Evolutionary conservation across 2,329 filamentous ascomycete species (phyloP).

Genomic region (Cladosporium halotolerans): DNA sequence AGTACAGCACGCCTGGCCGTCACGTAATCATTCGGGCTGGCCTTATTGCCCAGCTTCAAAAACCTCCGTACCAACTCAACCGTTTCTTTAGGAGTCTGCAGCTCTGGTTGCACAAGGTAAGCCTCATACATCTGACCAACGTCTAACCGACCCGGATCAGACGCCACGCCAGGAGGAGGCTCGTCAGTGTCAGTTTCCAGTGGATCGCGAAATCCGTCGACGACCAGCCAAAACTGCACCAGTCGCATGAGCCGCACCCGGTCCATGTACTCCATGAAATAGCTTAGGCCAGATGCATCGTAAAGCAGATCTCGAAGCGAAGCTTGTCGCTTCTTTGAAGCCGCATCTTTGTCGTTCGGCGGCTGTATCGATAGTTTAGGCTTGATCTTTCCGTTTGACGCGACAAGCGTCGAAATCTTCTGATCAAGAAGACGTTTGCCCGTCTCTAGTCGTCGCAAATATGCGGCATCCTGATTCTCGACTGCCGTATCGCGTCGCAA

Average conservation of each 20-base stretch:
- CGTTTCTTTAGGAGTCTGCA: slow-evolving; percentile 67
- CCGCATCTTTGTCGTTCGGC: slow-evolving; percentile 26
- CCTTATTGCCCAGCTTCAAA: slow-evolving; percentile 67
- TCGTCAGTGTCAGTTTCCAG: slow-evolving; percentile 80
- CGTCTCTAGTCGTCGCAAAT: slow-evolving; percentile 83
- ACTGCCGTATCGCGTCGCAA: slow-evolving; percentile 75
- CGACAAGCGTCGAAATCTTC: slow-evolving; percentile 73
- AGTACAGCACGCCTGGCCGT: slow-evolving; percentile 75
- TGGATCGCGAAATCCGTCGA: slow-evolving; percentile 91
- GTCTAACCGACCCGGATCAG: slow-evolving; percentile 76
- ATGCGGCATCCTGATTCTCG: slow-evolving; percentile 75
- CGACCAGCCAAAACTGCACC: slow-evolving; percentile 97
- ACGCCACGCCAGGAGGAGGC: slow-evolving; percentile 43
- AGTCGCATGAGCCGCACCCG: slow-evolving; percentile 77
- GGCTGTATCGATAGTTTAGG: slow-evolving; percentile 36
- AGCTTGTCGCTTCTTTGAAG: slow-evolving; percentile 66
- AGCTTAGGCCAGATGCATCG: slow-evolving; percentile 84
- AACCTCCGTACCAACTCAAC: slow-evolving; percentile 69
- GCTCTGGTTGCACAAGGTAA: slow-evolving; percentile 75
- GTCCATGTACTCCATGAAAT: slow-evolving; percentile 99
- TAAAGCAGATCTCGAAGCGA: slow-evolving; percentile 80
- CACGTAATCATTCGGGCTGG: slow-evolving; percentile 75
- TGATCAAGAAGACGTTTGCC: slow-evolving; percentile 87
- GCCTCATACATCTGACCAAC: slow-evolving; percentile 86
- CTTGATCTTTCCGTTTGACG: slow-evolving; percentile 48